Conservation (phyloP, 495 filamentous ascomycete species). For the Usnea hakonensis region DNA sequence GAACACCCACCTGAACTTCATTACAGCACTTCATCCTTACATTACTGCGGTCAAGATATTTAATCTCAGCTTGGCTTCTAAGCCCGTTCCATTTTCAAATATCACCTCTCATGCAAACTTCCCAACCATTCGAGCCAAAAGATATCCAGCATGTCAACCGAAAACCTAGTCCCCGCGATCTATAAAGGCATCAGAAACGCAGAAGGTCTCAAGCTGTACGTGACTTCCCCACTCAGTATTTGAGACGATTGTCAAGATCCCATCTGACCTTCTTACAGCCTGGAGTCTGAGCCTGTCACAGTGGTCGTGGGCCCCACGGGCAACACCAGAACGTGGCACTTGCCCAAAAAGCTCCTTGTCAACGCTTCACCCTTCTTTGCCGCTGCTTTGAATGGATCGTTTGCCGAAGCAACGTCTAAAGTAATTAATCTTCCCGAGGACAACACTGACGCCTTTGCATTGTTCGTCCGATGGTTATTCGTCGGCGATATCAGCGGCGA, state of each 20-base stretch:
- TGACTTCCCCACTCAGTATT: neutral
- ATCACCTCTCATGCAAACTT: too few relatives aligned
- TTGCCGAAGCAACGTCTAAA: neutral
- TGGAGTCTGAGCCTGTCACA: neutral
- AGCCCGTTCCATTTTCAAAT: neutral
- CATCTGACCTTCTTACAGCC: neutral
- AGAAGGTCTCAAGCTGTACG: neutral
- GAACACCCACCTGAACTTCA: neutral
- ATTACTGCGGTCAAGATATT: neutral
- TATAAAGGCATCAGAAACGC: neutral
- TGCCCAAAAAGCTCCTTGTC: constrained; percentile 9
- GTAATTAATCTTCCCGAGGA: neutral
- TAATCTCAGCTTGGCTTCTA: neutral
- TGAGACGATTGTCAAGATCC: neutral
- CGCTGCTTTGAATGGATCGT: neutral
- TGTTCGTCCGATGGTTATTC: neutral
- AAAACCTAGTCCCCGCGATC: neutral
- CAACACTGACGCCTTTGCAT: neutral
- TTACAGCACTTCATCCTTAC: neutral
- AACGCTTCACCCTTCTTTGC: constrained; percentile 11
- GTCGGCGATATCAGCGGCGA: neutral
- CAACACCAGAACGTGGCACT: neutral
- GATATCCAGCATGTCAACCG: neutral
- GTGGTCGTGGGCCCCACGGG: neutral
- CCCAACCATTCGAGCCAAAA: neutral